Base-by-base conservation (phyloP, 208 protist genomes). In the Trypanosoma rangeli region DNA sequence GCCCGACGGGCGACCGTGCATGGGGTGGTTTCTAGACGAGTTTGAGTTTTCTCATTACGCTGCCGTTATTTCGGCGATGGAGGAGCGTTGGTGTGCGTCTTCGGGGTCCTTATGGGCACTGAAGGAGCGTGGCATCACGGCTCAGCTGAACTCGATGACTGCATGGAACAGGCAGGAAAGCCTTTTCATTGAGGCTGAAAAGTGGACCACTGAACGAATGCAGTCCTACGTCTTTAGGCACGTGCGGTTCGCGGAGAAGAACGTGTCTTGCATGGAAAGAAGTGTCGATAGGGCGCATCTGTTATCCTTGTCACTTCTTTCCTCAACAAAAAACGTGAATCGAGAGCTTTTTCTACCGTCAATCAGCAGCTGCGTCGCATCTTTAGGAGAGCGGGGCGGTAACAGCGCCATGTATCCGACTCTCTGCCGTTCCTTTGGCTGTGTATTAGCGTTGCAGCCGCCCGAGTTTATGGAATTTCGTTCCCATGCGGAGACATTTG, bases 21-120 rank as follows among this genome's bases (percentile, higher is more conserved):
- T 67, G 12, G 82, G 82, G 4, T 87, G 82, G 82, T 83, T 87
- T 68, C 46, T 70, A 4, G 70, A 83, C 44, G 52, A 61, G 22
- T 80, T 70, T 71, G 68, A 68, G 1, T 66, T 26, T 4, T 18
- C 46, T 5, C 48, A 76, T 52, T 75, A 70, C 39, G 24, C 37
- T 26, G 35, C 52, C 5, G 52, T 76, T 18, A 29, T 80, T 55
- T 54, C 50, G 13, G 67, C 69, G n/a, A 29, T 75, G 13, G 75
- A 75, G 50, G 53, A 75, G 42, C 69, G 62, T 29, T 80, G 75
- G 75, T 29, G 69, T 46, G 31, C 35, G 39, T 75, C 63, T 5
- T 26, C 68, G 1, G 62, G 42, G 16, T 39, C 69, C 18, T 24
- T 80, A 29, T 80, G 69, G 68, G 24, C 50, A 22, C 54, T 79